Evolutionary conservation across 345 rosid species (phyloP).

Genomic region (Heritiera littoralis): DNA sequence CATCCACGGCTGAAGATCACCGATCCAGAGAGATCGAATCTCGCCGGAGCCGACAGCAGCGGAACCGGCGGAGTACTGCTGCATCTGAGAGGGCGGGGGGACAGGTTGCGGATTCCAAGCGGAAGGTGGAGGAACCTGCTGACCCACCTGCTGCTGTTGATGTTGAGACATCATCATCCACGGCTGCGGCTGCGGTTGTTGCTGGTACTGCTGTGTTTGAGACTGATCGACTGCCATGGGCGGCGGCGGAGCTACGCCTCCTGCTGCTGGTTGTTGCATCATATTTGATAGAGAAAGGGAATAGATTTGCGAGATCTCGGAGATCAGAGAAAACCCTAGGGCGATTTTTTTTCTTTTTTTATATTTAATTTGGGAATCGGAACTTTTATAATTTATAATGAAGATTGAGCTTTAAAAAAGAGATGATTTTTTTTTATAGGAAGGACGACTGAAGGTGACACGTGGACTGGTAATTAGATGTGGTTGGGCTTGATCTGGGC

Average conservation of each 20-base stretch:
- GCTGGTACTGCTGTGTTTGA: conserved; percentile 44
- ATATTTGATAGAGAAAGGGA: not conserved
- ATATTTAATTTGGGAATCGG: not conserved
- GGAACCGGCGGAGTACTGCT: conserved; percentile 36
- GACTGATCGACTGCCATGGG: conserved; percentile 43
- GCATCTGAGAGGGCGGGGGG: conserved; percentile 59
- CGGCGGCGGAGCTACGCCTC: conserved; percentile 41
- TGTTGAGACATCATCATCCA: conserved; percentile 63
- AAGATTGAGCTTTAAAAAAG: not conserved
- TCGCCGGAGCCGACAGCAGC: conserved; percentile 36
- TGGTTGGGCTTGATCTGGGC: not conserved
- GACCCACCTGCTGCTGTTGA: conserved; percentile 49
- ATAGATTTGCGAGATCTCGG: not conserved
- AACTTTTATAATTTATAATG: conserved; percentile 13
- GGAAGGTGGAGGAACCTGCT: conserved; percentile 72
- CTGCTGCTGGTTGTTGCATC: conserved; percentile 70
- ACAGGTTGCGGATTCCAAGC: conserved; percentile 81
- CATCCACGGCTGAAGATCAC: conserved; percentile 93
- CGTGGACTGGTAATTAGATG: not conserved
- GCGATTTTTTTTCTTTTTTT: too few relatives aligned
- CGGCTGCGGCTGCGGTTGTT: conserved; percentile 42
- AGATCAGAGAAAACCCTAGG: not conserved
- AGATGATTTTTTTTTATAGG: not conserved
- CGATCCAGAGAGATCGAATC: conserved; percentile 89
- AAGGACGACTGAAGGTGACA: not conserved